phyloP scores from a whole-genome alignment of 495 filamentous ascomycete genomes.

The Hyaloscypha bicolor region DNA sequence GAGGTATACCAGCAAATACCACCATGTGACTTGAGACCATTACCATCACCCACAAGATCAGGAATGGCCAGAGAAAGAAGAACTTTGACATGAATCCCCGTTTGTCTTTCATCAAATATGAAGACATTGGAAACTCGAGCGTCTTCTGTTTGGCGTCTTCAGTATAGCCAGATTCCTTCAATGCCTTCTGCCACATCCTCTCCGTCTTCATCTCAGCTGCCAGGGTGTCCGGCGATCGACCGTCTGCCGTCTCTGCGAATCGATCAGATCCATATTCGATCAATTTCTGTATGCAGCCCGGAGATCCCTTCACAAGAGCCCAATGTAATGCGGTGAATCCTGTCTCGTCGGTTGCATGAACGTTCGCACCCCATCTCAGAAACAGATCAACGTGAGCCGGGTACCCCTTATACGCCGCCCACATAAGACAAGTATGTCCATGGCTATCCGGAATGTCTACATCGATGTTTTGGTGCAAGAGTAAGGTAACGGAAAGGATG shows the following conservation, averaged over 20 bases:
- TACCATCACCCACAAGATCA: slow-evolving; percentile 68
- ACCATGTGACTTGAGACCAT: slow-evolving; percentile 73
- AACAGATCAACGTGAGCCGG: slow-evolving; percentile 90
- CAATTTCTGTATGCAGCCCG: slow-evolving; percentile 84
- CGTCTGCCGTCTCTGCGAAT: slow-evolving; percentile 81
- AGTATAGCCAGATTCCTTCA: slow-evolving; percentile 84
- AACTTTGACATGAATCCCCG: slow-evolving; percentile 76
- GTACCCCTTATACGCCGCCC: slow-evolving; percentile 97
- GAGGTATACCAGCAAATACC: slow-evolving; percentile 73
- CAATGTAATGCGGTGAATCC: slow-evolving; percentile 95
- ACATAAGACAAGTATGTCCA: slow-evolving; percentile 94
- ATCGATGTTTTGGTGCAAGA: slow-evolving; percentile 88
- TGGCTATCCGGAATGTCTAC: slow-evolving; percentile 87
- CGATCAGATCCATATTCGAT: slow-evolving; percentile 93
- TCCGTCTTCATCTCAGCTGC: slow-evolving; percentile 88
- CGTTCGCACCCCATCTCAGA: slow-evolving; percentile 91
- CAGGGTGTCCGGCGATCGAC: slow-evolving; percentile 82
- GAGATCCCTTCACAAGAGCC: slow-evolving; percentile 90
- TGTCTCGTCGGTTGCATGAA: slow-evolving; percentile 85
- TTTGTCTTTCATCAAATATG: slow-evolving; percentile 69
- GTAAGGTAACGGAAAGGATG: slow-evolving; percentile 83
- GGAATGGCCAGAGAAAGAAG: slow-evolving; percentile 87
- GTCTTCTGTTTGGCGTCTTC: slow-evolving; percentile 70
- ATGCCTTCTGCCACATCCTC: slow-evolving; percentile 78
- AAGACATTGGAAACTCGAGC: slow-evolving; percentile 58